phyloP scores from a whole-genome alignment of 2,329 filamentous ascomycete species.

The Cryphonectria nitschkei region DNA sequence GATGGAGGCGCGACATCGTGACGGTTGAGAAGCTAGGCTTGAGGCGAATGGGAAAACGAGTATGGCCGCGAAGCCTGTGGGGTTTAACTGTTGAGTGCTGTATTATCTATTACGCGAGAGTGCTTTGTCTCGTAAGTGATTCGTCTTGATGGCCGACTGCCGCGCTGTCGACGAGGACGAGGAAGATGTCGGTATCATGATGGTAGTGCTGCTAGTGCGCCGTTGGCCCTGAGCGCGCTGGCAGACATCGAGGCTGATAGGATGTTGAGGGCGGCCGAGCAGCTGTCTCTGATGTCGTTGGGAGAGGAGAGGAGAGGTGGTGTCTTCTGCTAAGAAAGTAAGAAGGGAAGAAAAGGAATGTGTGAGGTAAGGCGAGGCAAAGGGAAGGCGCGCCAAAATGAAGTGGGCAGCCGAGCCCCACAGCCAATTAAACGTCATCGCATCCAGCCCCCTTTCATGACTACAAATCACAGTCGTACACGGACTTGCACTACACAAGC shows the following conservation, averaged over 20 bases:
- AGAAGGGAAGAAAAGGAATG: background rate
- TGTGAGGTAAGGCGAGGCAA: background rate
- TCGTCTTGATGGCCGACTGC: slow-evolving; percentile 27
- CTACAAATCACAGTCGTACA: background rate
- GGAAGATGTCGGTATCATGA: slow-evolving; percentile 29
- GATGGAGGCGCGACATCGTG: slow-evolving; percentile 38
- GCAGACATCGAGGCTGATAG: slow-evolving; percentile 25
- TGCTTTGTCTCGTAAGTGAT: slow-evolving; percentile 9
- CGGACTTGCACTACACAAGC: too few species aligned
- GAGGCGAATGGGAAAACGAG: background rate
- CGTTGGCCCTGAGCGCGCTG: slow-evolving; percentile 13
- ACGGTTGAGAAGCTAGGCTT: background rate
- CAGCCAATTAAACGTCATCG: slow-evolving; percentile 29
- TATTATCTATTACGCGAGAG: slow-evolving; percentile 26
- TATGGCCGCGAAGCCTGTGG: background rate
- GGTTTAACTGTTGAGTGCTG: background rate
- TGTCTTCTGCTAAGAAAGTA: background rate
- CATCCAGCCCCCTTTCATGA: slow-evolving; percentile 8
- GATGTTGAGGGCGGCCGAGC: slow-evolving; percentile 5
- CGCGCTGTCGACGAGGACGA: slow-evolving; percentile 27
- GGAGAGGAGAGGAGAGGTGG: slow-evolving; percentile 4
- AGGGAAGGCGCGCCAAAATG: slow-evolving; percentile 12
- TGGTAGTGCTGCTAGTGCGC: slow-evolving; percentile 23
- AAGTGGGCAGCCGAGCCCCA: slow-evolving; percentile 22
- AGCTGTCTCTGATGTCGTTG: background rate